phyloP scores from a whole-genome alignment of 208 protist genomes.

The Trypanosoma grayi region DNA sequence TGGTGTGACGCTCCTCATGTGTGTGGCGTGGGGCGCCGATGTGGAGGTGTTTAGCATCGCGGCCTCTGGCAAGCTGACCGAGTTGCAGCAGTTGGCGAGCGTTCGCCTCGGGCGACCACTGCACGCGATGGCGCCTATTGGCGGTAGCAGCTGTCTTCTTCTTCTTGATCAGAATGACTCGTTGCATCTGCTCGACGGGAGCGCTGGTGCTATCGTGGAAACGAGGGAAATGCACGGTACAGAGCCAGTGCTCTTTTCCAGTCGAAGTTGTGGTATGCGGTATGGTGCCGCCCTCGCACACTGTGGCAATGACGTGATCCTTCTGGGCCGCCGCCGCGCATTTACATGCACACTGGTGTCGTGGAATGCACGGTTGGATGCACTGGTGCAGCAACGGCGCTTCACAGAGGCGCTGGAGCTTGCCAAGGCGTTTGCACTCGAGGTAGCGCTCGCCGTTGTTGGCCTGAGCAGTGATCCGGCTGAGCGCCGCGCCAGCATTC shows the following conservation, averaged over 20 bases:
- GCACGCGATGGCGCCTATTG: constrained; percentile 42
- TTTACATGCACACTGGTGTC: constrained; percentile 55
- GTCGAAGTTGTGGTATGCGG: constrained; percentile 28
- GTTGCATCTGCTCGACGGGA: constrained; percentile 52
- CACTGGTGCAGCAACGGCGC: constrained; percentile 34
- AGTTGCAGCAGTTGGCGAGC: constrained; percentile 34
- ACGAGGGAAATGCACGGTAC: constrained; percentile 25
- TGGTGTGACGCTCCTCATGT: constrained; percentile 35
- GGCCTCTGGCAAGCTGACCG: constrained; percentile 18
- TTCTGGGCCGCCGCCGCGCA: constrained; percentile 33
- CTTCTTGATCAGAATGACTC: constrained; percentile 42
- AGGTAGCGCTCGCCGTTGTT: constrained; percentile 59
- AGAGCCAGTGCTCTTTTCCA: constrained; percentile 37
- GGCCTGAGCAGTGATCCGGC: constrained; percentile 41
- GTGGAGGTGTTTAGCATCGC: constrained; percentile 54
- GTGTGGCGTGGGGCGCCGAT: constrained; percentile 51
- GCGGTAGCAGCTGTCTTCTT: constrained; percentile 33
- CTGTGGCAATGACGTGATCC: constrained; percentile 29
- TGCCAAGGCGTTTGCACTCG: constrained; percentile 50
- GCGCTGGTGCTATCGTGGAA: constrained; percentile 58
- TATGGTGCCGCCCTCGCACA: constrained; percentile 37
- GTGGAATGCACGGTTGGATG: constrained; percentile 66
- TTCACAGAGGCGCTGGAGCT: constrained; percentile 63
- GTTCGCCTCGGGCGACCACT: constrained; percentile 35
- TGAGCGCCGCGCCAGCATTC: constrained; percentile 35